Base-by-base conservation (phyloP, 2,329 filamentous ascomycete species). In the Aspergillus sp. region DNA sequence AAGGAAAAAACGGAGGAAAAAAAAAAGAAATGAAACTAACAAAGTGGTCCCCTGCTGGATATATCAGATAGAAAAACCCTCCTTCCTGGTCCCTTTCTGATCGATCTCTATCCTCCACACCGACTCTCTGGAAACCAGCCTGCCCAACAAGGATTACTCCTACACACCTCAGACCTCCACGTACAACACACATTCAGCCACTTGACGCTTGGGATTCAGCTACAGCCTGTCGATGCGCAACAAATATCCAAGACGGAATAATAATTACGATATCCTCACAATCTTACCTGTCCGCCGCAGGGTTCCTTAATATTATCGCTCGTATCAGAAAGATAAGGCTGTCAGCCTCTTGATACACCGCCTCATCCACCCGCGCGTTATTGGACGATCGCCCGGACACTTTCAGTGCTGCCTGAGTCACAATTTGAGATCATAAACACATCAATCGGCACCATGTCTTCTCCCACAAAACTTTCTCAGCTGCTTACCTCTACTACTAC, bases 371-470 rank as follows among this genome's bases (percentile, higher is more conserved):
- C 61, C 57, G 17, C 57, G 59, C 41, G 62, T 70, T 64, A 75
- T 71, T 74, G 72, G 72, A 61, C 60, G 64, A 65, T 59, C 60
- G 58, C 56, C 67, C 63, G 62, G 57, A 66, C 57, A 41, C 45
- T 48, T 56, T 38, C 53, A 57, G 62, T 60, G 53, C 64, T 64
- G 64, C 62, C 69, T 74, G 69, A 74, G 71, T 74, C 71, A 73
- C 51, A 56, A 47, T 60, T 60, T 53, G 68, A 69, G 64, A 65
- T 71, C 67, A 71, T 69, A 70, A 72, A 67, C 62, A 67, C 66
- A 65, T 66, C 64, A 71, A 38, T 54, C 58, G 62, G 65, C 70
- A 66, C 65, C 60, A 75, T 75, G 72, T 63, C 66, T 38, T 61
- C 52, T 34, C 59, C 54, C 23, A 43, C 31, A 41, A 15, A 19